phyloP scores from a whole-genome alignment of 805 yeast species.

The Maudiozyma saulgeensis region DNA sequence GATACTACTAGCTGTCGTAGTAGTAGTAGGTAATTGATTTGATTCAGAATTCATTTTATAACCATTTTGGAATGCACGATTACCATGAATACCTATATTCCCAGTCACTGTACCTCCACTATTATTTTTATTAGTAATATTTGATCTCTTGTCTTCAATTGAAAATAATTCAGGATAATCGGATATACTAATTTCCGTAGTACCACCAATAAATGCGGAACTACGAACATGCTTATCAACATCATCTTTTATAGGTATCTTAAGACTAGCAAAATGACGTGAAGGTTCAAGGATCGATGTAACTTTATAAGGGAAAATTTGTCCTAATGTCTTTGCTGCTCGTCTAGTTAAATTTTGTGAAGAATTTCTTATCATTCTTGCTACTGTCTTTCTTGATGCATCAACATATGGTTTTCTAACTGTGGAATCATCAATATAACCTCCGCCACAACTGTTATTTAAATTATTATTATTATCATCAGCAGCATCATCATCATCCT shows the following conservation, averaged over 20 bases:
- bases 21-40: slow-evolving; percentile 1
- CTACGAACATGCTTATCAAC: slow-evolving; percentile 11
- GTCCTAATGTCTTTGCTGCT: slow-evolving; percentile 84
- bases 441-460: neutral
- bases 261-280: slow-evolving; percentile 84
- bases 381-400: slow-evolving; percentile 60
- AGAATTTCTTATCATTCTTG: slow-evolving; percentile 64
- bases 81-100: neutral
- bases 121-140: neutral
- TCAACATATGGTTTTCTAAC: slow-evolving; percentile 50
- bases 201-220: slow-evolving; percentile 30
- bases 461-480: slow-evolving; percentile 1
- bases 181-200: slow-evolving; percentile 16
- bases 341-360: slow-evolving; percentile 68
- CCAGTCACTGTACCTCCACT: neutral
- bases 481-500: slow-evolving; percentile 1
- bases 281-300: slow-evolving; percentile 81
- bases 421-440: slow-evolving; percentile 3
- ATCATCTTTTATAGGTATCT: slow-evolving; percentile 41
- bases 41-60: slow-evolving; percentile 1
- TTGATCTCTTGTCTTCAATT: slow-evolving; percentile 2
- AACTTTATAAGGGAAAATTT: slow-evolving; percentile 67
- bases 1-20: too few species aligned
- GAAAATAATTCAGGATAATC: slow-evolving; percentile 26
- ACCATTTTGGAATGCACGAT: neutral